A percentile compares a stretch with the other conserved stretches of the same genome.
These are phyloP conservation scores for Talaromyces nanjingensis DNA, from an alignment of 495 filamentous ascomycete species.

Conservation along the genomic window DNA sequence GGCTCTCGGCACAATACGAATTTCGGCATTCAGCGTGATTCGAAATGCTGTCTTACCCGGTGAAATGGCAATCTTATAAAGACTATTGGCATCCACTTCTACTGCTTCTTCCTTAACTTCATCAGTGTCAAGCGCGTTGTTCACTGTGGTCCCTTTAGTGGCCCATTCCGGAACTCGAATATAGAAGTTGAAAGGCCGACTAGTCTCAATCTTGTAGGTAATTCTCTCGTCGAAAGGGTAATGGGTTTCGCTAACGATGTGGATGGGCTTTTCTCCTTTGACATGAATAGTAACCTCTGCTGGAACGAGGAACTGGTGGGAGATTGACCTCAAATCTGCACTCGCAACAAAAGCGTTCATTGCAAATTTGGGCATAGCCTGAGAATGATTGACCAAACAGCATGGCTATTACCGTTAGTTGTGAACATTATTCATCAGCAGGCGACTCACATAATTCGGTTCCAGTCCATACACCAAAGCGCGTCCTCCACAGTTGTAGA, in stretches of 20 bases:
- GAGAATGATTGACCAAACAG: slow-evolving; percentile 58
- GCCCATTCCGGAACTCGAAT: slow-evolving; percentile 45
- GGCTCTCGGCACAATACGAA: slow-evolving; percentile 28
- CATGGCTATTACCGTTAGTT: slow-evolving; percentile 36
- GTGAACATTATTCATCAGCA: slow-evolving; percentile 17
- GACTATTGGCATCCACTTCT: not conserved
- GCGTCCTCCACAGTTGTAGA: slow-evolving; percentile 29
- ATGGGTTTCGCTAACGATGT: slow-evolving; percentile 31
- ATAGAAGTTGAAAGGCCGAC: slow-evolving; percentile 35
- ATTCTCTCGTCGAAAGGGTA: slow-evolving; percentile 49
- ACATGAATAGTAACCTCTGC: slow-evolving; percentile 5
- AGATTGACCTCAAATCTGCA: slow-evolving; percentile 5
- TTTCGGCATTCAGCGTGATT: slow-evolving; percentile 18
- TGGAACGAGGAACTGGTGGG: slow-evolving; percentile 7
- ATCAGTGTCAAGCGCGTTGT: slow-evolving; percentile 13
- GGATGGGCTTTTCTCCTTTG: not conserved
- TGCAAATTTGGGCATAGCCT: slow-evolving; percentile 54
- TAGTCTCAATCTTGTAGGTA: slow-evolving; percentile 37
- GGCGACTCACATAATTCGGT: slow-evolving; percentile 12
- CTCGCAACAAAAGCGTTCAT: slow-evolving; percentile 10
- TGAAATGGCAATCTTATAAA: not conserved
- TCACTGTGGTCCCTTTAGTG: slow-evolving; percentile 12
- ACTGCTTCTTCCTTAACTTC: slow-evolving; percentile 10
- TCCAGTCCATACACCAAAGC: slow-evolving; percentile 10
- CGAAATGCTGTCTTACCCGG: slow-evolving; percentile 17